A percentile compares a stretch with the other conserved stretches of the same genome.
Conservation (phyloP, 305 asterid genomes). For the Coffea humblotiana region DNA sequence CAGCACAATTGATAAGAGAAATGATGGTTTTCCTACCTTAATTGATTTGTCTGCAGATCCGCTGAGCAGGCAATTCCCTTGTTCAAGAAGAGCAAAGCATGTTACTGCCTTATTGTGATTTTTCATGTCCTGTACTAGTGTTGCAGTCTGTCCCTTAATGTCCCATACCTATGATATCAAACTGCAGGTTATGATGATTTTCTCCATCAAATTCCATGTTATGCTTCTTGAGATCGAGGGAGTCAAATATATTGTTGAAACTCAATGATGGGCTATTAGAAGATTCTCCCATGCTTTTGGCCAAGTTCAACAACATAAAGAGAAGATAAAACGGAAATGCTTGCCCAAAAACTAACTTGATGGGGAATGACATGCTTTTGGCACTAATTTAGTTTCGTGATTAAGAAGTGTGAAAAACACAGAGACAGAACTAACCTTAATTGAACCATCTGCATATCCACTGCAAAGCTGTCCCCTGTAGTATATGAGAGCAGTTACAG, state of each 20-base stretch:
- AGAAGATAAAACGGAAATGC: not conserved
- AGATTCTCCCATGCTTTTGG: not conserved
- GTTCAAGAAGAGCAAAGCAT: conserved; percentile 71
- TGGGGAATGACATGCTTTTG: not conserved
- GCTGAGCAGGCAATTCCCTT: conserved; percentile 74
- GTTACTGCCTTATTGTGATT: conserved; percentile 77
- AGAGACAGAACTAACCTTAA: conserved; percentile 50
- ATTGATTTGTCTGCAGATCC: conserved; percentile 81
- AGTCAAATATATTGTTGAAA: not conserved
- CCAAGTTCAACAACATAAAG: not conserved
- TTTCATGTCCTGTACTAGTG: conserved; percentile 54
- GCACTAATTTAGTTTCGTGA: not conserved
- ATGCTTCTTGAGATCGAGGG: not conserved
- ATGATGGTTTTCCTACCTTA: conserved; percentile 44
- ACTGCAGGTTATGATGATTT: not conserved
- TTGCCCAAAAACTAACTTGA: not conserved
- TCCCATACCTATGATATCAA: conserved; percentile 68
- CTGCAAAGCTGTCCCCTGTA: conserved; percentile 74
- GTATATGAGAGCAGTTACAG: conserved; percentile 82
- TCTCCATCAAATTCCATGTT: conserved; percentile 1
- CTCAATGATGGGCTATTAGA: not conserved
- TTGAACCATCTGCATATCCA: conserved; percentile 84
- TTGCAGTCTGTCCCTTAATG: conserved; percentile 72
- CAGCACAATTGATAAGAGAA: not conserved
- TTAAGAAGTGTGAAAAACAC: conserved; percentile 11